Conservation (phyloP, 805 yeast genomes). For the Starmera dryadoides region DNA sequence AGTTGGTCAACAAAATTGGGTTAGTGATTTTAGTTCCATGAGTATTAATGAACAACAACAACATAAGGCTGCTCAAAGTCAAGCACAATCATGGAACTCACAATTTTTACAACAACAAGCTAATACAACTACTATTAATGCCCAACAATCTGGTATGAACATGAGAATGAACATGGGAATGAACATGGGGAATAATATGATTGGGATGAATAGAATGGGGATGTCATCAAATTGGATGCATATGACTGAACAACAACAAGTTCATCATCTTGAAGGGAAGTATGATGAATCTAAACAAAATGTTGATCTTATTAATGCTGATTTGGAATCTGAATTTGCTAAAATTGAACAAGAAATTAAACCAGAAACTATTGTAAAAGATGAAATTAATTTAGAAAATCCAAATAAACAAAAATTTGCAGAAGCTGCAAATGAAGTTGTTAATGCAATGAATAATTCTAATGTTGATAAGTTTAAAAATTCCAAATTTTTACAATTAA, state of each 20-base stretch:
- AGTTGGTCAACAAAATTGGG: background rate
- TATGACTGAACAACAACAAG: constrained; percentile 1
- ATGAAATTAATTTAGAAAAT: background rate
- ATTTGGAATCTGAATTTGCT: constrained; percentile 10
- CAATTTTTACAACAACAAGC: constrained; percentile 1
- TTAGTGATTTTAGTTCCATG: background rate
- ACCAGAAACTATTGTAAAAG: background rate
- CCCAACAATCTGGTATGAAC: background rate
- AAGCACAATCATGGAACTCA: background rate
- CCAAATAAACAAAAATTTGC: constrained; percentile 13
- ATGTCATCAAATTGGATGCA: background rate
- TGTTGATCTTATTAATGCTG: background rate
- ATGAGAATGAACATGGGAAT: background rate
- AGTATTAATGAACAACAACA: background rate
- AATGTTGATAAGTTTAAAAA: constrained; percentile 16
- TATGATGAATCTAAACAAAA: no score
- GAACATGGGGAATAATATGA: background rate
- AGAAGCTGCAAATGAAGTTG: constrained; percentile 19
- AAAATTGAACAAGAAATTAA: constrained; percentile 9
- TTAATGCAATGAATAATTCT: constrained; percentile 15
- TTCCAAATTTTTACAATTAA: constrained; percentile 18
- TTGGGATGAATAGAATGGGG: background rate
- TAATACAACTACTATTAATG: background rate
- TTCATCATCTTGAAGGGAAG: no score
- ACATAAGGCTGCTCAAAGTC: background rate